Evolutionary conservation across 495 filamentous ascomycete genomes (phyloP), one percentile per base, ranked within the genome.

Genomic region (Rhypophila decipiens): DNA sequence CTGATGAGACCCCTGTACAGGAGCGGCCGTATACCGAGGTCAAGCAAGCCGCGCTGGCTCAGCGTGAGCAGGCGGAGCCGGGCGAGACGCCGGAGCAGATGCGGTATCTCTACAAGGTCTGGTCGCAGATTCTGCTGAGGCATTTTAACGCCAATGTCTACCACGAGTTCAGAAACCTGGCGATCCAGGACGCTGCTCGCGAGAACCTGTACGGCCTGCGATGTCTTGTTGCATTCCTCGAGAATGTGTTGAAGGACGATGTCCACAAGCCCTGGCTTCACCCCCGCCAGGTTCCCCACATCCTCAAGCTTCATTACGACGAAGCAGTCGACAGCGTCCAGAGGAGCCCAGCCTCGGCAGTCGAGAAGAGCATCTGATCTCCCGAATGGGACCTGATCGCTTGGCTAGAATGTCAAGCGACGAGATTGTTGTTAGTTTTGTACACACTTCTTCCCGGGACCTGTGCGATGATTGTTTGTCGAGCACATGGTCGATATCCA

Each of bases 91-190:
- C 61, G 20, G 40, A 27, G 21, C 72, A 85, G 58, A 85, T 86
- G 72, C 73, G 78, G 47, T 72, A 79, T 46, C 74, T 88, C 12
- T 90, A 88, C 65, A 71, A 82, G 46, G 86, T 85, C 67, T 90
- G 87, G 87, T 82, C 82, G n/a, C 76, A 84, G 58, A 86, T 86
- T 60, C 76, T 93, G 34, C 71, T 81, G 47, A 71, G 77, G 51
- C 82, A 84, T 60, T 93, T 93, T 76, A 85, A 93, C 63, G 67
- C 70, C 45, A 73, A 70, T 49, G 85, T 95, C 77, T 95, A 94
- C 71, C 66, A 78, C 59, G 86, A 94, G 64, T 93, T 94, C 68
- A 74, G 80, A 51, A 66, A 69, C 52, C 72, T 77, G 57, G 87
- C 89, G 46, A 63, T 84, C 50, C 83, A 85, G 55, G 88, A 95